phyloP scores from a whole-genome alignment of 768 basidiomycete genomes.

The Leccinum boreale region DNA sequence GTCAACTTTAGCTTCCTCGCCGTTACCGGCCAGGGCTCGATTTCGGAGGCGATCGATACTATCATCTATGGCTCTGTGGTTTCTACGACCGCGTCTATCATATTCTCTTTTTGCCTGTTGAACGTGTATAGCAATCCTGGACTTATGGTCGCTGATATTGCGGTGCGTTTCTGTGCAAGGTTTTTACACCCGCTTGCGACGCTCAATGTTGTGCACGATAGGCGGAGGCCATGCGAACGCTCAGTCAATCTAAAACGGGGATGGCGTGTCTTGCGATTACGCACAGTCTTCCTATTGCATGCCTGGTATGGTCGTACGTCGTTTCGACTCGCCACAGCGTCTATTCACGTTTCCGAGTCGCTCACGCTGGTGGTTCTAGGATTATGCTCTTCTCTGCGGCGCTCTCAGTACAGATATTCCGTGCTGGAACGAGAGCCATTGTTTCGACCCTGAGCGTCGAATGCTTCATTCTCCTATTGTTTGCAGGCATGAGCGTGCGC shows the following conservation, averaged over 20 bases:
- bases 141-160: neutral
- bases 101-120: slow-evolving; percentile 9
- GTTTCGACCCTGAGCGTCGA: slow-evolving; percentile 1
- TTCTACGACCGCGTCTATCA: slow-evolving; percentile 8
- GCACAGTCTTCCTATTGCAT: slow-evolving; percentile 15
- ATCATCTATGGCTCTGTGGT: slow-evolving; percentile 14
- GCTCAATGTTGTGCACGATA: neutral
- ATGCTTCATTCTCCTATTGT: slow-evolving; percentile 6
- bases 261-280: slow-evolving; percentile 13
- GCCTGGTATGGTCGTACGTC: slow-evolving; percentile 16
- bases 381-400: slow-evolving; percentile 7
- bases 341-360: neutral
- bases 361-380: neutral
- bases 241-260: neutral
- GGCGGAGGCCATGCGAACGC: slow-evolving; percentile 2
- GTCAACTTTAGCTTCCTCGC: slow-evolving; percentile 18
- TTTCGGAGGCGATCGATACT: neutral
- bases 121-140: slow-evolving; percentile 12
- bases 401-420: slow-evolving; percentile 7
- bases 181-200: too few species aligned
- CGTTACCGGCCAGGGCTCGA: neutral
- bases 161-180: slow-evolving; percentile 1
- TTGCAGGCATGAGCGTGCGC: neutral
- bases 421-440: neutral
- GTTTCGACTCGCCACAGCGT: too few species aligned